Base-by-base conservation (phyloP, 768 basidiomycete species). In the Coprinellus micaceus region DNA sequence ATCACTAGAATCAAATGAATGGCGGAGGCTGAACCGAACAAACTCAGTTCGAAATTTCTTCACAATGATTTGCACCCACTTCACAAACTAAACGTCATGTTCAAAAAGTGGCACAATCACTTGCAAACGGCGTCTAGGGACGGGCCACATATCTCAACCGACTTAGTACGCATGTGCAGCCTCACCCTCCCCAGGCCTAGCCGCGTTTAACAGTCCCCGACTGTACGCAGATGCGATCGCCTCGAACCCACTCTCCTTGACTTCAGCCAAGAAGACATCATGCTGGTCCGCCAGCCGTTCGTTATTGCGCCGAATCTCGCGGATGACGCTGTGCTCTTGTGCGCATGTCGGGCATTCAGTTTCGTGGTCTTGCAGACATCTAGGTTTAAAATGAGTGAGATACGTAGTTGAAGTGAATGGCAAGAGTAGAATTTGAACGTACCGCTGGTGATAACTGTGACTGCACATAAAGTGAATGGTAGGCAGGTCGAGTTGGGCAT, bases 401-500 rank as follows among this genome's bases (percentile, higher is more conserved):
- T 26, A 53, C 44, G 4, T n/a, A 28, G 5, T 37, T 2, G 55
- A 29, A 40, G 45, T 1, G 40, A 37, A 26, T 26, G 26, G 45
- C 30, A 40, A 21, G 50, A 28, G 33, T 30, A 19, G 44, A 37
- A 21, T 33, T 30, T 52, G 53, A 46, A 30, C 71, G 67, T 72
- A 91, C 92, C 94, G 80, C 67, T 96, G 93, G 68, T 99, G 97
- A 74, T 92, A 98, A 58, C 91, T 94, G 67, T 98, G 97, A 64
- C 88, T 86, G 71, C 96, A 99, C 96, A 98, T 97, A 66, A 98
- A 98, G 70, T 98, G 95, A 5, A 98, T 80, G 60, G 84, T 89
- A 0, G 97, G 96, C 10, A 98, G 82, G 67, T 98, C 95, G 58
- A 98, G 82, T 63, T 90, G 91, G 1, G 88, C 91, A 15, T 86